These are phyloP conservation scores for Caloboletus firmus DNA, from an alignment of 1,284 basidiomycete species.

Conservation along the genomic window DNA sequence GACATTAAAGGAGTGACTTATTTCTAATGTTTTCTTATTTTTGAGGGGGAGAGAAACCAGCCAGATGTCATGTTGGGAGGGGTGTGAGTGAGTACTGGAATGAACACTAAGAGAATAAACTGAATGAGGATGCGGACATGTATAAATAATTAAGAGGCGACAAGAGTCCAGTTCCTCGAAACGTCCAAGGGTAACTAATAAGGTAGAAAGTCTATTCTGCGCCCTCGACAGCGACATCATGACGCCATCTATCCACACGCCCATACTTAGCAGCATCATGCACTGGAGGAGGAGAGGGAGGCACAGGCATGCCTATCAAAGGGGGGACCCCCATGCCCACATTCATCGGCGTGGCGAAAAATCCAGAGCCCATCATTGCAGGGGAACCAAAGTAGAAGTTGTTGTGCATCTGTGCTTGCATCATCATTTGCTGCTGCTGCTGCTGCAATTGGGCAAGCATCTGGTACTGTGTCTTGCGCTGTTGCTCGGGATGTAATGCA, in stretches of 20 bases:
- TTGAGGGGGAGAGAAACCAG: not conserved
- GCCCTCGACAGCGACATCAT: constrained; percentile 71
- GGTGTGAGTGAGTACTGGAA: constrained; percentile 7
- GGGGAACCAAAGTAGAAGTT: constrained; percentile 68
- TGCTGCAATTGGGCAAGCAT: constrained; percentile 61
- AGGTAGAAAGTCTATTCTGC: constrained; percentile 32
- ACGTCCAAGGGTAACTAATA: constrained; percentile 6
- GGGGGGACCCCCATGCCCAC: constrained; percentile 43
- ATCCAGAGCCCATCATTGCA: constrained; percentile 64
- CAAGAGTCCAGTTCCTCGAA: constrained; percentile 13
- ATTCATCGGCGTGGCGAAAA: constrained; percentile 53
- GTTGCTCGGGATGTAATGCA: constrained; percentile 74
- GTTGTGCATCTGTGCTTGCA: constrained; percentile 73
- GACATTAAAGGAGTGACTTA: constrained; percentile 39
- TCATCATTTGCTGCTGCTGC: constrained; percentile 58
- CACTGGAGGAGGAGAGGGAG: constrained; percentile 58
- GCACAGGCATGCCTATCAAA: constrained; percentile 50
- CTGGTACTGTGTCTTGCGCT: constrained; percentile 70
- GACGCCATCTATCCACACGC: constrained; percentile 76
- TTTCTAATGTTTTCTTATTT: constrained; percentile 24
- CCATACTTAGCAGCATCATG: constrained; percentile 65
- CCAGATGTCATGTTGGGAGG: constrained; percentile 3
- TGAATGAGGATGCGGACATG: not conserved
- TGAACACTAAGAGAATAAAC: not conserved
- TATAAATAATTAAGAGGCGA: constrained; percentile 11